Evolutionary conservation across 1,284 basidiomycete genomes (phyloP), one percentile per base, ranked within the genome.

Genomic region (Sanguinoderma infundibulare): DNA sequence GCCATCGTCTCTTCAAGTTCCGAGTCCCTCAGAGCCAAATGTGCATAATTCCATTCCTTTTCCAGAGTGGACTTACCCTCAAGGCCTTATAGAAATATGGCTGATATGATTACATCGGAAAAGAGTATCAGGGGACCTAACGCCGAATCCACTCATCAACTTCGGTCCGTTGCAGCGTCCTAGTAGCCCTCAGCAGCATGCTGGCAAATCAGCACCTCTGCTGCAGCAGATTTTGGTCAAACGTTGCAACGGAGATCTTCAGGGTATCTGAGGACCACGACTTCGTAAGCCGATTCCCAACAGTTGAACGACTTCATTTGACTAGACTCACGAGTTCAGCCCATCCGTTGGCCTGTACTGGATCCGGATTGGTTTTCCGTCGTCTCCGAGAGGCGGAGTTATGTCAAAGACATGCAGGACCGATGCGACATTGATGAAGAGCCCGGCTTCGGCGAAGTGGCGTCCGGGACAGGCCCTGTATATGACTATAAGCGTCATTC

Each of bases 381-480:
- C 14, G 2, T 35, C 58, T 12, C 54, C 58, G 2, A 53, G 35
- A 32, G 58, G 40, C 7, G 58, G 58, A 1, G 35, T 40, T 4
- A 59, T 54, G n/a, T 59, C 26, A 15, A 54, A 59, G 24, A 53
- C 58, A 40, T 59, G 58, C 35, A 59, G 35, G 5, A 49, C 26
- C 4, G 58, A 54, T 17, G 58, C 52, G 10, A 54, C 38, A 14
- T 47, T 47, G n/a, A 59, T 54, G 34, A 54, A 53, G 20, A 58
- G 28, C 24, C 30, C 20, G 5, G 49, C 38, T 15, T 52, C 39
- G 6, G 50, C 57, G n/a, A 74, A 52, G 65, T 78, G 80, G 5
- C 79, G 74, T 59, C 80, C 79, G 2, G 80, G 42, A 30, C 57
- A 59, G 5, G 47, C 35, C 24, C 52, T 52, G 8, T 14, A 2